Evolutionary conservation across 2,329 filamentous ascomycete species (phyloP).

Genomic region (Macrophomina phaseolina): DNA sequence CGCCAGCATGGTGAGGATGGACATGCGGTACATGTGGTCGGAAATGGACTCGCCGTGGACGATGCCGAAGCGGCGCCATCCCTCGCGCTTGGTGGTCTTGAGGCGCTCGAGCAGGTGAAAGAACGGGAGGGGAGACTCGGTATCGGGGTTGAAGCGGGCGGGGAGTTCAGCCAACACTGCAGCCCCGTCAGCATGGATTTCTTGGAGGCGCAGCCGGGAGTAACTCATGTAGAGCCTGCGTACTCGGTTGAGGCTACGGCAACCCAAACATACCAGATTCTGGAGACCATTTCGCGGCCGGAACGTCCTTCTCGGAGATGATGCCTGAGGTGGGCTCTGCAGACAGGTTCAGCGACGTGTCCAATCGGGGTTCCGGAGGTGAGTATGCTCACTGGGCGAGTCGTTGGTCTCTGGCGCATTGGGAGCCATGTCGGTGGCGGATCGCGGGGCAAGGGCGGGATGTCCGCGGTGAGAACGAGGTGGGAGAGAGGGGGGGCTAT

Average conservation of each 20-base stretch:
- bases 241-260: conserved; percentile 22
- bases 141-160: conserved; percentile 61
- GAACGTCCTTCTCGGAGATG: conserved; percentile 36
- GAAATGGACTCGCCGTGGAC: conserved; percentile 81
- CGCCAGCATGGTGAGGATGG: conserved; percentile 90
- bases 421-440: conserved; percentile 22
- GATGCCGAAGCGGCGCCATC: conserved; percentile 90
- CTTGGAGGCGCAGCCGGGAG: background rate
- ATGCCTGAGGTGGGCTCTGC: conserved; percentile 44
- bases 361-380: background rate
- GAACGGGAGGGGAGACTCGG: conserved; percentile 81
- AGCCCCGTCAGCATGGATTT: background rate
- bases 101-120: conserved; percentile 93
- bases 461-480: background rate
- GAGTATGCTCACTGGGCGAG: conserved; percentile 39
- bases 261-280: conserved; percentile 51
- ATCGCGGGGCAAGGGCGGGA: background rate
- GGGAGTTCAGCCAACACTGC: conserved; percentile 70
- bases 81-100: conserved; percentile 95
- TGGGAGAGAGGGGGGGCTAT: background rate
- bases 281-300: conserved; percentile 47
- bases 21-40: conserved; percentile 99
- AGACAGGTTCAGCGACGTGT: conserved; percentile 2
- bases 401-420: conserved; percentile 51
- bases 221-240: conserved; percentile 18